Conservation (phyloP, 768 basidiomycete species). For the Suillus variegatus region DNA sequence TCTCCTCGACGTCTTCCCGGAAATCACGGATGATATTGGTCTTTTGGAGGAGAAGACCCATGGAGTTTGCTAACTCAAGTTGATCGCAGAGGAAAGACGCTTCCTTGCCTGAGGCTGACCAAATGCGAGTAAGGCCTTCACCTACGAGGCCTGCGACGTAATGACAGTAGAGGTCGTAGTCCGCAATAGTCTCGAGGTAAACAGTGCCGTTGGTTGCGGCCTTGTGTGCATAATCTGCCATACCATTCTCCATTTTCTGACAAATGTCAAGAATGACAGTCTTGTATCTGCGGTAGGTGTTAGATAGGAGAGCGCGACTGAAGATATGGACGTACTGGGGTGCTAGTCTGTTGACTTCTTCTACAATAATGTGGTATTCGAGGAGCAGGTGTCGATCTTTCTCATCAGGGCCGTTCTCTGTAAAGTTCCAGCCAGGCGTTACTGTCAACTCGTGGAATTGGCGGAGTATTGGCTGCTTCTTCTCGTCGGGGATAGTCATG, state of each 20-base stretch:
- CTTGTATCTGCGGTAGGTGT: slow-evolving; percentile 53
- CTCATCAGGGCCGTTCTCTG: slow-evolving; percentile 80
- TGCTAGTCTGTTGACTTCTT: slow-evolving; percentile 72
- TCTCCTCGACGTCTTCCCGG: slow-evolving; percentile 85
- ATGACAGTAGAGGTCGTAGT: slow-evolving; percentile 98
- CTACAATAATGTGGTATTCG: slow-evolving; percentile 79
- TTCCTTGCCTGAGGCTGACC: slow-evolving; percentile 85
- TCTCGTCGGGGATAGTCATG: slow-evolving; percentile 86
- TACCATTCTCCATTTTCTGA: slow-evolving; percentile 87
- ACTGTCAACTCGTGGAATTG: slow-evolving; percentile 79
- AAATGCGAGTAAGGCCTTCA: slow-evolving; percentile 89
- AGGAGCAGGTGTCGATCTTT: slow-evolving; percentile 85
- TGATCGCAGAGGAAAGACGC: slow-evolving; percentile 70
- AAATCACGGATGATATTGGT: slow-evolving; percentile 98
- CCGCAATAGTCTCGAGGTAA: slow-evolving; percentile 73
- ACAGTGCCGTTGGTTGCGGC: slow-evolving; percentile 69
- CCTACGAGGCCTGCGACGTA: slow-evolving; percentile 98
- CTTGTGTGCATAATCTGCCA: slow-evolving; percentile 93
- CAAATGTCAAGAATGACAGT: slow-evolving; percentile 81
- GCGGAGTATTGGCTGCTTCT: slow-evolving; percentile 86
- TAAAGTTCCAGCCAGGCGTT: slow-evolving; percentile 85
- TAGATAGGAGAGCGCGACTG: neutral
- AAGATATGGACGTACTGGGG: slow-evolving; percentile 47
- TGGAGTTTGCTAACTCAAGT: slow-evolving; percentile 87
- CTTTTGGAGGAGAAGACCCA: slow-evolving; percentile 96